phyloP scores from a whole-genome alignment of 2,329 filamentous ascomycete genomes.

The Sporothrix brunneoviolacea region DNA sequence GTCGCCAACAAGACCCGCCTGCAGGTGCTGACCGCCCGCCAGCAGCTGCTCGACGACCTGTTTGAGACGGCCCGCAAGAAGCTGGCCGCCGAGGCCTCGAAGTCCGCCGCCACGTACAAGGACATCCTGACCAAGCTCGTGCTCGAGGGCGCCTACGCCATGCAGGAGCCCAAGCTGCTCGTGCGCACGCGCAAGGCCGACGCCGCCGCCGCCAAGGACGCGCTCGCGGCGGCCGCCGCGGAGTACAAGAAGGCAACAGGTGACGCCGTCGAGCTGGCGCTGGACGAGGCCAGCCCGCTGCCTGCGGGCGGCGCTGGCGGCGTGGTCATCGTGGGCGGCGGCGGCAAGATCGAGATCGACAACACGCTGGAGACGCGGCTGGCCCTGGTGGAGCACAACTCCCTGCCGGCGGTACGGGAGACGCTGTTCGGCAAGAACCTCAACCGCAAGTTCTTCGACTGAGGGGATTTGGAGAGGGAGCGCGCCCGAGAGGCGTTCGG shows the following conservation, averaged over 20 bases:
- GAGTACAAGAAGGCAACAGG: constrained; percentile 78
- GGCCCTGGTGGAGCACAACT: constrained; percentile 74
- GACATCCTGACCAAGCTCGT: constrained; percentile 70
- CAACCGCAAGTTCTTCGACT: constrained; percentile 95
- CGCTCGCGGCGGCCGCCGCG: constrained; percentile 65
- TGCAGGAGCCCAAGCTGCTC: constrained; percentile 71
- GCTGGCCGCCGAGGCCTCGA: constrained; percentile 55
- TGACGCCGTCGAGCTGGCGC: constrained; percentile 59
- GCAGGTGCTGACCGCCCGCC: constrained; percentile 76
- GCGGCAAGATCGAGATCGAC: constrained; percentile 95
- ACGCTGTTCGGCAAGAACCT: constrained; percentile 89
- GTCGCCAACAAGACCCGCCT: constrained; percentile 94
- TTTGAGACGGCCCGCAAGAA: constrained; percentile 75
- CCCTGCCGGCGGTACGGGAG: constrained; percentile 76
- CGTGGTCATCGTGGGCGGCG: constrained; percentile 69
- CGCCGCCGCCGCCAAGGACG: constrained; percentile 60
- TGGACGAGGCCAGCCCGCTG: constrained; percentile 74
- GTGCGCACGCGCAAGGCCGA: constrained; percentile 77
- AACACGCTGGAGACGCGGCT: constrained; percentile 95
- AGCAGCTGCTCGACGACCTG: constrained; percentile 84
- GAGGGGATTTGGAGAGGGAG: background rate
- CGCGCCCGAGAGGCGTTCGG: too few relatives aligned
- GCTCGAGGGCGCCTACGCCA: constrained; percentile 81
- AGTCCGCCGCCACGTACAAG: constrained; percentile 70
- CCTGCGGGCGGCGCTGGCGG: constrained; percentile 70